phyloP scores from a whole-genome alignment of 495 filamentous ascomycete genomes.

The Poronia punctata region DNA sequence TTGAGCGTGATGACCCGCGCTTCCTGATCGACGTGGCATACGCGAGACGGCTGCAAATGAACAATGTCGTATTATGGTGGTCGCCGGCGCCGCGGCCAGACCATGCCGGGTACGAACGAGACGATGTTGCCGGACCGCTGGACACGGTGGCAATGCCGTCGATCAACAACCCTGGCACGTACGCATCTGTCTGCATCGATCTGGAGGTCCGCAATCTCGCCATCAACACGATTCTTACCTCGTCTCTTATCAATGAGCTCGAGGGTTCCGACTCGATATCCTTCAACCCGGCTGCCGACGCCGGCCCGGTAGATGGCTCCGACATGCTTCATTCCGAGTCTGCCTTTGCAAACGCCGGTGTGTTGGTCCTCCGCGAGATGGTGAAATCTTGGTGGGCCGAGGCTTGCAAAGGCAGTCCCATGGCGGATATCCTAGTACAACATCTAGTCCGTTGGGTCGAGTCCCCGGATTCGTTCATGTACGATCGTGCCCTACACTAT shows the following conservation, averaged over 20 bases:
- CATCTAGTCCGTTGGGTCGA: constrained; percentile 97
- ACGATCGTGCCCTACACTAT: constrained; percentile 91
- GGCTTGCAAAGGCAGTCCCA: constrained; percentile 80
- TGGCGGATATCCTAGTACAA: constrained; percentile 97
- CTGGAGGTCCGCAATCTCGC: constrained; percentile 88
- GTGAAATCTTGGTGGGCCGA: constrained; percentile 98
- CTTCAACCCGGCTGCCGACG: constrained; percentile 70
- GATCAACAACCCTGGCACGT: constrained; percentile 86
- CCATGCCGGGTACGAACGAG: constrained; percentile 92
- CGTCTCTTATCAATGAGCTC: constrained; percentile 93
- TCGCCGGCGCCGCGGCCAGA: constrained; percentile 78
- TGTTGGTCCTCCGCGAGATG: constrained; percentile 90
- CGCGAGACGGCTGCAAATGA: constrained; percentile 80
- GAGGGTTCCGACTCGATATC: constrained; percentile 78
- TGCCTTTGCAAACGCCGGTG: constrained; percentile 85
- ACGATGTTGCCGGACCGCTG: constrained; percentile 75
- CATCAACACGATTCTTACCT: constrained; percentile 96
- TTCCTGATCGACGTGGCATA: constrained; percentile 96
- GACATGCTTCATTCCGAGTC: constrained; percentile 81
- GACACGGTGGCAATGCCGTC: constrained; percentile 93
- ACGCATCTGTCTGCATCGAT: constrained; percentile 95
- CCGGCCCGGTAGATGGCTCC: constrained; percentile 38
- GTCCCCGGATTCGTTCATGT: constrained; percentile 83
- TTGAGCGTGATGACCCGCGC: constrained; percentile 87
- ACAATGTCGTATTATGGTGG: constrained; percentile 98